Evolutionary conservation across 192 early-diverging fungal genomes (phyloP).

Genomic region (Coemansia brasiliensis): DNA sequence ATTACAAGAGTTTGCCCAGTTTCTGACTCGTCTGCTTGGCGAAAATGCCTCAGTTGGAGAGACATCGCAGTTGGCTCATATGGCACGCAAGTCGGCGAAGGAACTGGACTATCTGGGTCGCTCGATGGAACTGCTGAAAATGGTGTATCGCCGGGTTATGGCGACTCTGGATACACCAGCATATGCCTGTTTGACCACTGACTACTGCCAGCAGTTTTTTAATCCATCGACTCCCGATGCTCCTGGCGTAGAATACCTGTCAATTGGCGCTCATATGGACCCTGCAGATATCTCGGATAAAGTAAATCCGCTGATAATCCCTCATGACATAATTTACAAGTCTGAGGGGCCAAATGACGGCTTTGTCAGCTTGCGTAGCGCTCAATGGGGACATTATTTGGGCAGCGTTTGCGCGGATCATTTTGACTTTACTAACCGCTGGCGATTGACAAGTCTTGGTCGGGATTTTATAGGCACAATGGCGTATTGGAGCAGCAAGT

Average conservation of each 20-base stretch:
- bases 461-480: constrained; percentile 43
- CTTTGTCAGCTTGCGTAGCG: constrained; percentile 77
- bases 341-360: constrained; percentile 93
- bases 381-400: constrained; percentile 86
- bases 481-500: constrained; percentile 43
- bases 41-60: constrained; percentile 45
- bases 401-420: constrained; percentile 82
- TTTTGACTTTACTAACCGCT: constrained; percentile 77
- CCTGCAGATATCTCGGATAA: constrained; percentile 62
- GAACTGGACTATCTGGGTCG: constrained; percentile 34
- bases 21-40: constrained; percentile 35
- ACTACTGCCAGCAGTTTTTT: constrained; percentile 82
- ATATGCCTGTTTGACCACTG: constrained; percentile 86
- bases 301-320: constrained; percentile 73
- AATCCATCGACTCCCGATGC: constrained; percentile 85
- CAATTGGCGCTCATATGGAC: constrained; percentile 74
- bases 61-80: constrained; percentile 20
- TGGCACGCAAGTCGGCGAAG: constrained; percentile 25
- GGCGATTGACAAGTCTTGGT: constrained; percentile 38
- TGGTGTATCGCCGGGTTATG: constrained; percentile 61
- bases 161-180: constrained; percentile 82
- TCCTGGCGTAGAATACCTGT: constrained; percentile 74
- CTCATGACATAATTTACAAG: constrained; percentile 73
- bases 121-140: constrained; percentile 34
- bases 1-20: constrained; percentile 46